These are phyloP conservation scores for Aphanocladium album DNA, from an alignment of 2,329 filamentous ascomycete species.

Conservation along the genomic window DNA sequence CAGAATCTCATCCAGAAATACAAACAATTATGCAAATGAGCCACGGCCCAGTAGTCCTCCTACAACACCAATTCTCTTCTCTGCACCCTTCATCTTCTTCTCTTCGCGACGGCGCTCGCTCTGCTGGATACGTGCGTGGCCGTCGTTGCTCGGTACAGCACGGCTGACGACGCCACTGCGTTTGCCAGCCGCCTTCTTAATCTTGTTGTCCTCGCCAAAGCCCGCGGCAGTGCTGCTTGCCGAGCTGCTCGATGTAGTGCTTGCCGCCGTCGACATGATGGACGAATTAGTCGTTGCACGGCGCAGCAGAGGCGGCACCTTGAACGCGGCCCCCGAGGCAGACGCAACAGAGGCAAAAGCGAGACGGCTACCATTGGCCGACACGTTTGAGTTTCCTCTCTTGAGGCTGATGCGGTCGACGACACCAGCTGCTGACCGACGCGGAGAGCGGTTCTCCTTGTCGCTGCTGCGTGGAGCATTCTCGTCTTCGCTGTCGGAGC, in stretches of 20 bases:
- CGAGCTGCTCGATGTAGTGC: conserved; percentile 17
- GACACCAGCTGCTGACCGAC: conserved; percentile 39
- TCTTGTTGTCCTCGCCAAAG: conserved; percentile 46
- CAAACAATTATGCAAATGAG: conserved; percentile 24
- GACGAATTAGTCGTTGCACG: conserved; percentile 66
- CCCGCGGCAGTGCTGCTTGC: conserved; percentile 22
- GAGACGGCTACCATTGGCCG: conserved; percentile 35
- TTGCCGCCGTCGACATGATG: conserved; percentile 27
- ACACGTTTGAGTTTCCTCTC: conserved; percentile 41
- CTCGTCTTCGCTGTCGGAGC: conserved; percentile 39
- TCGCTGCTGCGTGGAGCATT: conserved; percentile 28
- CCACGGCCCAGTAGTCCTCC: conserved; percentile 55
- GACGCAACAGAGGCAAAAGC: conserved; percentile 50
- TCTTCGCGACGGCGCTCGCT: conserved; percentile 54
- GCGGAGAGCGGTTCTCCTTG: conserved; percentile 45
- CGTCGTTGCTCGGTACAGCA: conserved; percentile 56
- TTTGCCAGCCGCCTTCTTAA: conserved; percentile 57
- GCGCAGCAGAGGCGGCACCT: conserved; percentile 65
- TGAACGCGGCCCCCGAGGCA: conserved; percentile 44
- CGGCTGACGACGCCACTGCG: conserved; percentile 53
- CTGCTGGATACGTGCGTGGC: conserved; percentile 49
- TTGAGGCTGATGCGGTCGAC: conserved; percentile 72
- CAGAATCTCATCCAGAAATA: neutral
- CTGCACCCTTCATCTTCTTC: conserved; percentile 53
- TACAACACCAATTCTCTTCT: conserved; percentile 51